Evolutionary conservation across 331 rosid species (phyloP).

Genomic region (Dryas integrifolia): DNA sequence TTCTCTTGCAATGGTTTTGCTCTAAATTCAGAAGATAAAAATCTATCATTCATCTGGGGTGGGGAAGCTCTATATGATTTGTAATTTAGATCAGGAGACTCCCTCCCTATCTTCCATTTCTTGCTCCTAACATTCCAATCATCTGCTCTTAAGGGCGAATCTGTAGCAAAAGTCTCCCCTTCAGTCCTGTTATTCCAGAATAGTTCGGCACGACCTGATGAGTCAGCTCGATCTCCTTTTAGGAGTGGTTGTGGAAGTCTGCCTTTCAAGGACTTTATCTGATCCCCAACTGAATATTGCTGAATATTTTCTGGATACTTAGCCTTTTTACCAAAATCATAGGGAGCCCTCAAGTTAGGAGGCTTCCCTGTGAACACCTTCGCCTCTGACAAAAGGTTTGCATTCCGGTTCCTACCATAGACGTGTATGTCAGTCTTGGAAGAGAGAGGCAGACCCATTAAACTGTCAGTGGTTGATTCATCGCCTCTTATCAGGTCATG

Average conservation of each 20-base stretch:
- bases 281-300: constrained; percentile 51
- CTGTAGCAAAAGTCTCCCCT: constrained; percentile 51
- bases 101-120: constrained; percentile 67
- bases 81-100: constrained; percentile 63
- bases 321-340: constrained; percentile 48
- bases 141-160: constrained; percentile 52
- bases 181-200: constrained; percentile 42
- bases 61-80: constrained; percentile 69
- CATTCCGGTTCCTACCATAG: constrained; percentile 50
- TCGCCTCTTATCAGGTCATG: constrained; percentile 52
- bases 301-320: constrained; percentile 57
- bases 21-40: constrained; percentile 50
- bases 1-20: constrained; percentile 58
- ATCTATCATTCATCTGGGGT: constrained; percentile 61
- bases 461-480: constrained; percentile 42
- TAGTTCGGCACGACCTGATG: constrained; percentile 44
- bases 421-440: constrained; percentile 54
- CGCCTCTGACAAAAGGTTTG: constrained; percentile 41
- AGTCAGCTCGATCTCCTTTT: constrained; percentile 44
- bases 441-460: constrained; percentile 52
- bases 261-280: constrained; percentile 44
- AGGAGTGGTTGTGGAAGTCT: constrained; percentile 37
- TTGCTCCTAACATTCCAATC: constrained; percentile 62
- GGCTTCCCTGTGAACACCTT: constrained; percentile 51
- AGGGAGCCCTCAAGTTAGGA: constrained; percentile 47